Evolutionary conservation across 495 filamentous ascomycete species (phyloP).

Genomic region (Pyrenopolyporus hunteri): DNA sequence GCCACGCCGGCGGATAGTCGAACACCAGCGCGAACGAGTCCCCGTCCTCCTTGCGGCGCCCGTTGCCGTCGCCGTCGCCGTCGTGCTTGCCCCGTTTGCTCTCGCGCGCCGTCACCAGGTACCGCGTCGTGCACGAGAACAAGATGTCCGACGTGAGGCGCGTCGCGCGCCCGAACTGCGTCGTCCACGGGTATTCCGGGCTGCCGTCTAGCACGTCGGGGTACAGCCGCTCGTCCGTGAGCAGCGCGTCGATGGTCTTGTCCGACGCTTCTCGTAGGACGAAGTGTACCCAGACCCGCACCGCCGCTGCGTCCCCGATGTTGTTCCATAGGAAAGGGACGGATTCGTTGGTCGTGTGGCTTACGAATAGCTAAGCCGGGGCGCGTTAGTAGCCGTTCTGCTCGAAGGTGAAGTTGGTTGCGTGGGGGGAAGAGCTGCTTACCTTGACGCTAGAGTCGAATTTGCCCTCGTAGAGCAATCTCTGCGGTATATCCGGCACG

Average conservation of each 20-base stretch:
- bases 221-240: conserved; percentile 43
- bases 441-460: conserved; percentile 61
- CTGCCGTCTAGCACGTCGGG: conserved; percentile 48
- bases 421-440: conserved; percentile 44
- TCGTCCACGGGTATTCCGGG: conserved; percentile 50
- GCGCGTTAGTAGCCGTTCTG: background rate
- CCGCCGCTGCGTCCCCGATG: conserved; percentile 39
- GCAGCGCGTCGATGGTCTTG: conserved; percentile 16
- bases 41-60: too few species aligned
- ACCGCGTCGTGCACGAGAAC: conserved; percentile 59
- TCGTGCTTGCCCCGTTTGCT: too few species aligned
- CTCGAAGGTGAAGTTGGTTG: conserved; percentile 41
- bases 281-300: conserved; percentile 39
- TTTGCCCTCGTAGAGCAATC: conserved; percentile 61
- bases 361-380: conserved; percentile 33
- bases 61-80: too few species aligned
- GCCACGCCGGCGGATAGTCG: conserved; percentile 62
- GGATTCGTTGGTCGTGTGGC: conserved; percentile 37
- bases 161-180: conserved; percentile 45
- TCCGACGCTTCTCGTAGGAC: conserved; percentile 7
- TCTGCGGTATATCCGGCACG: conserved; percentile 60
- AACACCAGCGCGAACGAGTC: conserved; percentile 66
- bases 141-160: conserved; percentile 45
- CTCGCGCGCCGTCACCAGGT: conserved; percentile 51
- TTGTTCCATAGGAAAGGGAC: conserved; percentile 39